phyloP scores from a whole-genome alignment of 768 basidiomycete species.

The Gyrodon lividus region DNA sequence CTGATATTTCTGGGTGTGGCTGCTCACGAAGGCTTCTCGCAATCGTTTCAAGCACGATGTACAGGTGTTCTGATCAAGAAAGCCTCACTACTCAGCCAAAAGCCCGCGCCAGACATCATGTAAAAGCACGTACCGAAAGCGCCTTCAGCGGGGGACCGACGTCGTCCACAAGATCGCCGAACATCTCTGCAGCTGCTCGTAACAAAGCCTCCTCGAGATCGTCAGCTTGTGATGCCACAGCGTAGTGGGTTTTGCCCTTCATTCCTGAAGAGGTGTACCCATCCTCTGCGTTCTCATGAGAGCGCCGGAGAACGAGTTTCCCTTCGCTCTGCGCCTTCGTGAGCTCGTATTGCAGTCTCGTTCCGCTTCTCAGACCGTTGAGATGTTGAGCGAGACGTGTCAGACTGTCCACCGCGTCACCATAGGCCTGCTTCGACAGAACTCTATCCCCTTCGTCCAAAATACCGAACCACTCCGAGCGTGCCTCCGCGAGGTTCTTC shows the following conservation, averaged over 20 bases:
- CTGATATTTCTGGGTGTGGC: conserved; percentile 27
- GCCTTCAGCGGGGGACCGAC: conserved; percentile 74
- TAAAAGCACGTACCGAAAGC: conserved; percentile 53
- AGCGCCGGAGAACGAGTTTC: conserved; percentile 36
- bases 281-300: conserved; percentile 15
- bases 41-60: conserved; percentile 60
- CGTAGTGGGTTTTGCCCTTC: conserved; percentile 25
- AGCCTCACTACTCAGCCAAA: background rate
- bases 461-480: conserved; percentile 68
- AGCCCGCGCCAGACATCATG: background rate
- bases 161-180: conserved; percentile 78
- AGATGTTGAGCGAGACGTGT: conserved; percentile 93
- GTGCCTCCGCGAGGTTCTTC: conserved; percentile 82
- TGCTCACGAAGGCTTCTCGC: conserved; percentile 59
- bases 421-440: conserved; percentile 60
- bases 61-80: conserved; percentile 51
- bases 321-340: conserved; percentile 55
- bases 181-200: conserved; percentile 65
- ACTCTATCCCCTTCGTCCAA: conserved; percentile 24
- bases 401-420: conserved; percentile 82
- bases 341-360: conserved; percentile 79
- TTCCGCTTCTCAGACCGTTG: conserved; percentile 84
- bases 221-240: conserved; percentile 37
- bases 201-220: conserved; percentile 40
- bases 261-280: conserved; percentile 13